Evolutionary conservation across 1,284 basidiomycete species (phyloP).

Genomic region (Ceratorhiza oryzae-sativae): DNA sequence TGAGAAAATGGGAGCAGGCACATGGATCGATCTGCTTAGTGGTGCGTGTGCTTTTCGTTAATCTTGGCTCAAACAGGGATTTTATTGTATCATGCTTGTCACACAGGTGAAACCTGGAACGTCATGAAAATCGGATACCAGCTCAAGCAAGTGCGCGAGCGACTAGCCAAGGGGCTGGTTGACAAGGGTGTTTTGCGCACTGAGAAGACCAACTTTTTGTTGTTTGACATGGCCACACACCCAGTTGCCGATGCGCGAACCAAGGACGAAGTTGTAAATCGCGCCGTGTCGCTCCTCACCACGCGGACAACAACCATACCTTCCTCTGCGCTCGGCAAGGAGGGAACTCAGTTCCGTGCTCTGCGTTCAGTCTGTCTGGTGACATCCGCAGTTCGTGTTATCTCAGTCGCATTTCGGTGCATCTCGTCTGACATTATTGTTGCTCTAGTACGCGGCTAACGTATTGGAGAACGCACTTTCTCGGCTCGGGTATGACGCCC

Average conservation of each 20-base stretch:
- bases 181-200: constrained; percentile 97
- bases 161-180: constrained; percentile 94
- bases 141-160: constrained; percentile 95
- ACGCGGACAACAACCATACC: constrained; percentile 84
- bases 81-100: constrained; percentile 2
- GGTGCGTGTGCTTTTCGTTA: constrained; percentile 60
- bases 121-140: constrained; percentile 98
- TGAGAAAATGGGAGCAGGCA: constrained; percentile 87
- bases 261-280: constrained; percentile 82
- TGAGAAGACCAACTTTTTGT: constrained; percentile 94
- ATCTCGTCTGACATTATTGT: constrained; percentile 46
- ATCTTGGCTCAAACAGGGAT: constrained; percentile 18
- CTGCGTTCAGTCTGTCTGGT: constrained; percentile 84
- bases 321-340: constrained; percentile 68
- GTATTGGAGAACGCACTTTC: constrained; percentile 94
- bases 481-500: constrained; percentile 84
- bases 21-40: constrained; percentile 92
- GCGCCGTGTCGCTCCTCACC: constrained; percentile 80
- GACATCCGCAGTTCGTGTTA: constrained; percentile 64
- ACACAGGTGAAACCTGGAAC: constrained; percentile 94
- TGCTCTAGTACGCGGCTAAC: constrained; percentile 75
- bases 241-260: constrained; percentile 90
- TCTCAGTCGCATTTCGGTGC: background rate
- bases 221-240: constrained; percentile 99
- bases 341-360: constrained; percentile 79